A percentile compares a stretch with the other conserved stretches of the same genome.
Evolutionary conservation across 495 filamentous ascomycete species (phyloP).

Genomic region (Lepidopterella palustris): DNA sequence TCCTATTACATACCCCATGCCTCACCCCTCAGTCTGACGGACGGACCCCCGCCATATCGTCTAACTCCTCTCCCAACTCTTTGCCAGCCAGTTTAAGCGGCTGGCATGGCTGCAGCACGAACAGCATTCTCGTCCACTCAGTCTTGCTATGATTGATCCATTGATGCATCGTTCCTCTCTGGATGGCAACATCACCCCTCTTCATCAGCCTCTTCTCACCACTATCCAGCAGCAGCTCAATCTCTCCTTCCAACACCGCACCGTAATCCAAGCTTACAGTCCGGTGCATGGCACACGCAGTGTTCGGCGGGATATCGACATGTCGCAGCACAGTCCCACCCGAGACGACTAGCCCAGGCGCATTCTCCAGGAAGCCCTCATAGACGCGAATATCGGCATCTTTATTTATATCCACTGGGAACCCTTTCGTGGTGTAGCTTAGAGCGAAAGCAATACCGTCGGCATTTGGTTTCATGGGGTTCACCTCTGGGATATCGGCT

Average conservation of each 20-base stretch:
- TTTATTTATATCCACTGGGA: conserved; percentile 22
- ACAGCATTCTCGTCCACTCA: conserved; percentile 33
- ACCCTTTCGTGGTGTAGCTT: conserved; percentile 25
- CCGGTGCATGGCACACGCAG: conserved; percentile 27
- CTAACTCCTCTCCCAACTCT: conserved; percentile 28
- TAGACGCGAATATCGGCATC: conserved; percentile 28
- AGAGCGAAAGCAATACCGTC: conserved; percentile 24
- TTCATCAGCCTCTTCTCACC: conserved; percentile 51
- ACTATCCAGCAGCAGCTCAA: conserved; percentile 58
- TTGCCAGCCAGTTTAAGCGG: conserved; percentile 26
- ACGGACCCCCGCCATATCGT: conserved; percentile 18
- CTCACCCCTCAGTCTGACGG: conserved; percentile 6
- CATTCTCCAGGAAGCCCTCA: conserved; percentile 7
- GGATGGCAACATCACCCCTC: conserved; percentile 57
- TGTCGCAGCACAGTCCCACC: conserved; percentile 26
- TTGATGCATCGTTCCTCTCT: conserved; percentile 62
- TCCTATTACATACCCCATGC: no score
- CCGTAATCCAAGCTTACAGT: conserved; percentile 31
- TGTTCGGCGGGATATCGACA: conserved; percentile 22
- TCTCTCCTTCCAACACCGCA: conserved; percentile 33
- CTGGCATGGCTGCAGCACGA: conserved; percentile 8
- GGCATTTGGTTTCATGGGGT: conserved; percentile 5
- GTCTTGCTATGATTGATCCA: conserved; percentile 54
- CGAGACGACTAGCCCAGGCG: conserved; percentile 38
- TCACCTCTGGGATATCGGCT: conserved; percentile 20